phyloP scores from a whole-genome alignment of 1,284 basidiomycete genomes.

The Ganoderma meredithae region DNA sequence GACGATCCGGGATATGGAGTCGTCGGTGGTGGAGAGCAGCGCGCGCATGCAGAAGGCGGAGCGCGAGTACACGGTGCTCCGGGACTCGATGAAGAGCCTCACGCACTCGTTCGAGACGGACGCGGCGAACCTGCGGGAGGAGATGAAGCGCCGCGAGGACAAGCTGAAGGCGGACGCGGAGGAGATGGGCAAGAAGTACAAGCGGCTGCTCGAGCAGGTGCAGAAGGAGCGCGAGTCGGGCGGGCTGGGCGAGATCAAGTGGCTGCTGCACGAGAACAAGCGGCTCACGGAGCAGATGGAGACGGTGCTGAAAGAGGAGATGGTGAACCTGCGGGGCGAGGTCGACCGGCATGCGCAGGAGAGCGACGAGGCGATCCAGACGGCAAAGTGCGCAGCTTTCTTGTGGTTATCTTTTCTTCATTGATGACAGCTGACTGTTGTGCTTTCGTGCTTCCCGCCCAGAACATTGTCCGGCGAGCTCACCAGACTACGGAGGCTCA shows the following conservation, averaged over 20 bases:
- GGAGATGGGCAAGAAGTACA: conserved; percentile 69
- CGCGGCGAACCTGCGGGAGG: conserved; percentile 66
- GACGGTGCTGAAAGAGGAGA: conserved; percentile 55
- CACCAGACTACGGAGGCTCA: conserved; percentile 70
- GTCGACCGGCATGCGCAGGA: conserved; percentile 62
- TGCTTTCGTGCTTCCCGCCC: background rate
- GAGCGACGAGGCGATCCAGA: conserved; percentile 62
- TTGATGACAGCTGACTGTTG: conserved; percentile 16
- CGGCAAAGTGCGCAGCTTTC: conserved; percentile 60
- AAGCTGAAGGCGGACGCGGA: conserved; percentile 70
- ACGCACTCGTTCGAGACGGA: conserved; percentile 75
- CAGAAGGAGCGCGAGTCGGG: conserved; percentile 54
- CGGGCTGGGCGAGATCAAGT: conserved; percentile 48
- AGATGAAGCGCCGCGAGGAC: conserved; percentile 76
- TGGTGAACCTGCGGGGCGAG: conserved; percentile 54
- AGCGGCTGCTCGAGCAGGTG: conserved; percentile 64
- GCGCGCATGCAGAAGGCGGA: conserved; percentile 80
- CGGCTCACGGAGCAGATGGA: conserved; percentile 58
- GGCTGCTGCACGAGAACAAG: conserved; percentile 48
- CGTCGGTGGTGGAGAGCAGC: conserved; percentile 71
- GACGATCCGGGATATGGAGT: conserved; percentile 78
- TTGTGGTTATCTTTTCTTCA: conserved; percentile 7
- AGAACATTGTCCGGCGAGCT: conserved; percentile 69
- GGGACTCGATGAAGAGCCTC: conserved; percentile 75
- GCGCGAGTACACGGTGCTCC: conserved; percentile 78